These are phyloP conservation scores for Sesbania bispinosa DNA, from an alignment of 306 rosid genomes.

Conservation along the genomic window DNA sequence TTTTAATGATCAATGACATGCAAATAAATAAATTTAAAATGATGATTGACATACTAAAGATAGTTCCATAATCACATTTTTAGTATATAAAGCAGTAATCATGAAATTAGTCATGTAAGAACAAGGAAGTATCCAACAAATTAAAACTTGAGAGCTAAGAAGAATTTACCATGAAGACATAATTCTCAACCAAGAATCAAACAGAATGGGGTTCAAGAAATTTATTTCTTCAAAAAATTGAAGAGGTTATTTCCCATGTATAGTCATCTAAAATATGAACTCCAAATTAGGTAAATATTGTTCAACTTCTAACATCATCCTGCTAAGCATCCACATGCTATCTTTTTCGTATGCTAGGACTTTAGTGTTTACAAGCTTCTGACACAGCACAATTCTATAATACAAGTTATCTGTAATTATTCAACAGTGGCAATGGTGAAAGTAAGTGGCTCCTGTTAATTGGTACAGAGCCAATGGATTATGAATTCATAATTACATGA, in stretches of 20 bases:
- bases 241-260: background rate
- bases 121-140: background rate
- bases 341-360: background rate
- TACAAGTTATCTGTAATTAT: background rate
- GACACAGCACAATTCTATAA: background rate
- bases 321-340: background rate
- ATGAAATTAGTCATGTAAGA: background rate
- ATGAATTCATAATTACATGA: background rate
- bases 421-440: background rate
- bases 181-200: background rate
- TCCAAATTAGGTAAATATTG: background rate
- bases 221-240: background rate
- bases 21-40: background rate
- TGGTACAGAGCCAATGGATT: background rate
- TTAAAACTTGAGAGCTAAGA: conserved; percentile 6
- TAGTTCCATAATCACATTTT: conserved; percentile 5
- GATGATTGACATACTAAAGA: background rate
- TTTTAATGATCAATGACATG: conserved; percentile 21
- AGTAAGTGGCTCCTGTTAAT: background rate
- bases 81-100: background rate
- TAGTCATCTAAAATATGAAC: background rate
- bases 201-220: background rate
- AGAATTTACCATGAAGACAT: conserved; percentile 1
- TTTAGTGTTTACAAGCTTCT: background rate
- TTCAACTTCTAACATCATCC: background rate